Conservation (phyloP, 2,329 filamentous ascomycete genomes). For the Xylaria sp. region DNA sequence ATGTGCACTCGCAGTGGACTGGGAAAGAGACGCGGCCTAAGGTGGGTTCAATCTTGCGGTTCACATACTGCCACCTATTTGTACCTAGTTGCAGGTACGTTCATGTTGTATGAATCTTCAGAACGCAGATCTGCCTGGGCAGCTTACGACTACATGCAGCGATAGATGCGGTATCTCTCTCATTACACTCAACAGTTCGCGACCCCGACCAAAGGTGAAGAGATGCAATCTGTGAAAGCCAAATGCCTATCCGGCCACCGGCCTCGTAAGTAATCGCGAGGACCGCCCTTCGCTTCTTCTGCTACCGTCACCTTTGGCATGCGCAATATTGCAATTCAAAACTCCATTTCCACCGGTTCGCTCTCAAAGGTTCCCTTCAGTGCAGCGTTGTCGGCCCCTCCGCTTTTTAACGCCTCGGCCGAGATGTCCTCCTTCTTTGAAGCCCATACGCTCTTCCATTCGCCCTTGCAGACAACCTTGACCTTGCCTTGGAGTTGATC, state of each 20-base stretch:
- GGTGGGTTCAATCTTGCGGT: neutral
- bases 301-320: neutral
- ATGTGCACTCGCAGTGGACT: too few species aligned
- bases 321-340: conserved; percentile 32
- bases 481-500: conserved; percentile 50
- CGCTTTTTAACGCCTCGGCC: conserved; percentile 39
- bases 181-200: neutral
- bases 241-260: neutral
- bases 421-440: conserved; percentile 42
- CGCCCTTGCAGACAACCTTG: conserved; percentile 52
- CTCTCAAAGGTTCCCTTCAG: conserved; percentile 44
- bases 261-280: neutral
- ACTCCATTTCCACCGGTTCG: conserved; percentile 41
- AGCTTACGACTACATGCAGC: conserved; percentile 8
- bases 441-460: conserved; percentile 55
- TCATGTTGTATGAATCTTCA: neutral
- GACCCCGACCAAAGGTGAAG: neutral
- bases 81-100: too few species aligned
- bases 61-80: too few species aligned
- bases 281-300: neutral
- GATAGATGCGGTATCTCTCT: neutral
- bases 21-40: neutral
- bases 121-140: neutral
- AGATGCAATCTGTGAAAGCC: neutral
- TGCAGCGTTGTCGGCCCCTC: conserved; percentile 40